Conservation (phyloP, 2,329 filamentous ascomycete genomes). For the Aphanoascus verrucosus region DNA sequence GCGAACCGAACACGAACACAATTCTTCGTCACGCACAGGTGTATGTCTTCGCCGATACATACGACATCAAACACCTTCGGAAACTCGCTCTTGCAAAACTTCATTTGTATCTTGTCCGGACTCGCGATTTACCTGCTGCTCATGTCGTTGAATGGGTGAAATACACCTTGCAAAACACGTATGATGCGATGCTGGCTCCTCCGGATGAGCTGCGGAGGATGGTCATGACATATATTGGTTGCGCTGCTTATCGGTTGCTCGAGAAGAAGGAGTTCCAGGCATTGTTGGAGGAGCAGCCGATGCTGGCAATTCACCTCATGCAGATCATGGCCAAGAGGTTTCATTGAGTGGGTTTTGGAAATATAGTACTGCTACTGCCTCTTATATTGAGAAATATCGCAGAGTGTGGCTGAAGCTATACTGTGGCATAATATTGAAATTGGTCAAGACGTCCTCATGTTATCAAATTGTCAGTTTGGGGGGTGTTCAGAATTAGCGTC, state of each 20-base stretch:
- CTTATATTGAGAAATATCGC: too few relatives aligned
- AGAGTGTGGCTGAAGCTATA: too few relatives aligned
- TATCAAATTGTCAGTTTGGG: too few relatives aligned
- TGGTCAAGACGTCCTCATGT: too few relatives aligned
- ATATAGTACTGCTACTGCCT: too few relatives aligned
- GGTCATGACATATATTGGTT: not conserved
- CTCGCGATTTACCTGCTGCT: conserved; percentile 18
- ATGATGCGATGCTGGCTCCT: conserved; percentile 19
- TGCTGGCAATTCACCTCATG: not conserved
- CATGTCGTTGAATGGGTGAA: conserved; percentile 8
- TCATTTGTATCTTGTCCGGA: conserved; percentile 23
- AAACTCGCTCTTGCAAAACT: conserved; percentile 27
- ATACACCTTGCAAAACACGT: conserved; percentile 51
- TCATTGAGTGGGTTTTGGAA: not conserved
- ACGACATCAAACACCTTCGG: conserved; percentile 27
- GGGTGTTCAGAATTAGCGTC: too few relatives aligned
- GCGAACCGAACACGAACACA: not conserved
- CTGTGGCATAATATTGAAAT: too few relatives aligned
- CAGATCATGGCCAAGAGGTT: not conserved
- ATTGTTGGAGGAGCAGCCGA: not conserved
- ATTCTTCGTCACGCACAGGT: conserved; percentile 30
- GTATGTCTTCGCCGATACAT: conserved; percentile 34
- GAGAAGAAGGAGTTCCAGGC: not conserved
- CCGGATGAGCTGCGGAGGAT: not conserved
- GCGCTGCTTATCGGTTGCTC: not conserved